phyloP scores from a whole-genome alignment of 805 yeast genomes.

The Candida loeiensis region DNA sequence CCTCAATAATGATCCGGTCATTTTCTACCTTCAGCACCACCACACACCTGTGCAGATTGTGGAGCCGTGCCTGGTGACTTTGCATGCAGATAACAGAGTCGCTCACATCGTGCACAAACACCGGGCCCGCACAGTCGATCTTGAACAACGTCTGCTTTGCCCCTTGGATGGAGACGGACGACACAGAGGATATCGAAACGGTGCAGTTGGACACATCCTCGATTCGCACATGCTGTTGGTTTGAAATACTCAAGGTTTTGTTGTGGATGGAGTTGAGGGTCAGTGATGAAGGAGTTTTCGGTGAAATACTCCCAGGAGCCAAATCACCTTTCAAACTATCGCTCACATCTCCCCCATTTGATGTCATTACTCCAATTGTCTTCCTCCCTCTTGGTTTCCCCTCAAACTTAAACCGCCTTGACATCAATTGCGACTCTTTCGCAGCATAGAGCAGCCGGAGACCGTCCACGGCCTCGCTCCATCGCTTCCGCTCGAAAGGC shows the following conservation, averaged over 20 bases:
- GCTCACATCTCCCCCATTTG: neutral
- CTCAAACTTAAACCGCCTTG: constrained; percentile 21
- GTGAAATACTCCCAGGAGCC: neutral
- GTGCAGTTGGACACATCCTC: constrained; percentile 11
- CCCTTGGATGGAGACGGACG: constrained; percentile 22
- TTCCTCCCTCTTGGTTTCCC: constrained; percentile 26
- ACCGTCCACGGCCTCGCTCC: constrained; percentile 14
- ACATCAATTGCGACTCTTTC: constrained; percentile 15
- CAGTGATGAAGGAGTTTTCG: neutral
- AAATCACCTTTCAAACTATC: no score
- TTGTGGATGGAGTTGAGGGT: neutral
- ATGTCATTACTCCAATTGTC: neutral
- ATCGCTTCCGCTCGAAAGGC: constrained; percentile 22
- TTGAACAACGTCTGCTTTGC: constrained; percentile 16
- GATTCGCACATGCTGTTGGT: constrained; percentile 13
- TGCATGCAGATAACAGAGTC: constrained; percentile 17
- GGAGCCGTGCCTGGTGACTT: constrained; percentile 33
- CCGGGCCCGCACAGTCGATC: constrained; percentile 27
- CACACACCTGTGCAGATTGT: constrained; percentile 16
- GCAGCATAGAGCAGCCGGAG: constrained; percentile 21
- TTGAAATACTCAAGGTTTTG: neutral
- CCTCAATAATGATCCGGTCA: constrained; percentile 29
- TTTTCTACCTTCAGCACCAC: constrained; percentile 20
- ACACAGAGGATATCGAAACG: constrained; percentile 7
- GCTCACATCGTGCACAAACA: constrained; percentile 22